These are phyloP conservation scores for Aspergillus sclerotiicarbonarius DNA, from an alignment of 495 filamentous ascomycete species.

Conservation along the genomic window DNA sequence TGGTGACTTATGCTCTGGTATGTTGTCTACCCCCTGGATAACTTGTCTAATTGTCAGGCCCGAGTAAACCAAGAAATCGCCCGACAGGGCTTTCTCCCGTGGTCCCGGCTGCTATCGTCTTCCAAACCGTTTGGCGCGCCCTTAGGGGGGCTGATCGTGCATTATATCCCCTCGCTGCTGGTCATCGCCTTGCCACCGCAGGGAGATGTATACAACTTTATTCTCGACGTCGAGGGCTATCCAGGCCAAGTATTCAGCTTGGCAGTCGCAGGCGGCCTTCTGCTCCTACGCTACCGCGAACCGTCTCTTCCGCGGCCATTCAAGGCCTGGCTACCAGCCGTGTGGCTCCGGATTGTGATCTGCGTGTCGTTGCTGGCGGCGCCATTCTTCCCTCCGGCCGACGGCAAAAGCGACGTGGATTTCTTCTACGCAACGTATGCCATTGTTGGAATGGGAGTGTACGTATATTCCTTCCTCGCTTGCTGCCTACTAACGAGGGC, in stretches of 20 bases:
- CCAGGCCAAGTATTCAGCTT: conserved; percentile 61
- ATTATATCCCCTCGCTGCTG: conserved; percentile 64
- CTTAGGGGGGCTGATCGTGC: conserved; percentile 62
- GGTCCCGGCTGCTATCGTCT: conserved; percentile 57
- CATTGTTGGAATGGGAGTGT: conserved; percentile 67
- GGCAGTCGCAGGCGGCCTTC: conserved; percentile 56
- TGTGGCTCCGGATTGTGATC: conserved; percentile 37
- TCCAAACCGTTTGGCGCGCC: conserved; percentile 67
- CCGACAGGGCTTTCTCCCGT: conserved; percentile 69
- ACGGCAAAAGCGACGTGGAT: conserved; percentile 51
- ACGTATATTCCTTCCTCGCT: conserved; percentile 33
- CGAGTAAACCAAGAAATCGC: conserved; percentile 70
- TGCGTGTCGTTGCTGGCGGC: conserved; percentile 34
- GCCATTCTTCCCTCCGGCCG: conserved; percentile 45
- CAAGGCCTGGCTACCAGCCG: conserved; percentile 57
- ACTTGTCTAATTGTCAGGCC: conserved; percentile 41
- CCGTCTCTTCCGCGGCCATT: conserved; percentile 65
- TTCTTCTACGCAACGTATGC: conserved; percentile 74
- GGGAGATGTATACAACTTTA: conserved; percentile 69
- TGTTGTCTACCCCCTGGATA: conserved; percentile 8
- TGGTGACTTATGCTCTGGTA: conserved; percentile 67
- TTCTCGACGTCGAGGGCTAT: conserved; percentile 71
- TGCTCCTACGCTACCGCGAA: conserved; percentile 60
- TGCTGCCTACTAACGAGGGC: conserved; percentile 5
- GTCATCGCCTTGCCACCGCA: conserved; percentile 65